Conservation (phyloP, 371 early-diverging fungal species). For the Nematocida ironsii region DNA sequence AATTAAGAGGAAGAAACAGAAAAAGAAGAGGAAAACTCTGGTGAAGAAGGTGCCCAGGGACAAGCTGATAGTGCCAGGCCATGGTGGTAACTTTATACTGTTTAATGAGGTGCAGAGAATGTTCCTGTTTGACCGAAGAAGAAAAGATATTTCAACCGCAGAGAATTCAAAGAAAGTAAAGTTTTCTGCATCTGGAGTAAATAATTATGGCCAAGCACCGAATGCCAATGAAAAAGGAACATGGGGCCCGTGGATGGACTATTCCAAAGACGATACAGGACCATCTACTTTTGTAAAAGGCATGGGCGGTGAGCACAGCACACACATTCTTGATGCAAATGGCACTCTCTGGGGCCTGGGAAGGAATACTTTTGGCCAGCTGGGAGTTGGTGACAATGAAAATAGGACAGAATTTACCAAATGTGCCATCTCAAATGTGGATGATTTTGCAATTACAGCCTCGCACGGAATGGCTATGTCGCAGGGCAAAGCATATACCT, state of each 20-base stretch:
- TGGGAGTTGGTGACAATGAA: constrained; percentile 58
- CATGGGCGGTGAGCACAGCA: constrained; percentile 67
- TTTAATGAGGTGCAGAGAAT: constrained; percentile 21
- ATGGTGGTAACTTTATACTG: not conserved
- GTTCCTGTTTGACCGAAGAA: not conserved
- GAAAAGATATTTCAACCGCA: not conserved
- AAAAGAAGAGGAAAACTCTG: not conserved
- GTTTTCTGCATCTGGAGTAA: constrained; percentile 83
- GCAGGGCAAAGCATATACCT: constrained; percentile 62
- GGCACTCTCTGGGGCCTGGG: constrained; percentile 66
- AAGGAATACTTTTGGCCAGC: constrained; percentile 66
- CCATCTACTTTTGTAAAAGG: constrained; percentile 56
- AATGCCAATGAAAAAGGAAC: not conserved
- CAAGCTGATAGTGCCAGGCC: not conserved
- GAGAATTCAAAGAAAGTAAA: not conserved
- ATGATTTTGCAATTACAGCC: constrained; percentile 48
- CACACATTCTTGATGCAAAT: constrained; percentile 62
- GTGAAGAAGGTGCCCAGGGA: not conserved
- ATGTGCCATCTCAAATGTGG: constrained; percentile 48
- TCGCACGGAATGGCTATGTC: constrained; percentile 50
- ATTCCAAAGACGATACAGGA: not conserved
- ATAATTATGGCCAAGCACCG: constrained; percentile 79
- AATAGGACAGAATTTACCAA: constrained; percentile 10
- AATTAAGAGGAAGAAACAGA: not conserved
- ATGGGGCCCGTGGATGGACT: constrained; percentile 39